Base-by-base conservation (phyloP, 805 yeast species). In the Candida sanyiensis region DNA sequence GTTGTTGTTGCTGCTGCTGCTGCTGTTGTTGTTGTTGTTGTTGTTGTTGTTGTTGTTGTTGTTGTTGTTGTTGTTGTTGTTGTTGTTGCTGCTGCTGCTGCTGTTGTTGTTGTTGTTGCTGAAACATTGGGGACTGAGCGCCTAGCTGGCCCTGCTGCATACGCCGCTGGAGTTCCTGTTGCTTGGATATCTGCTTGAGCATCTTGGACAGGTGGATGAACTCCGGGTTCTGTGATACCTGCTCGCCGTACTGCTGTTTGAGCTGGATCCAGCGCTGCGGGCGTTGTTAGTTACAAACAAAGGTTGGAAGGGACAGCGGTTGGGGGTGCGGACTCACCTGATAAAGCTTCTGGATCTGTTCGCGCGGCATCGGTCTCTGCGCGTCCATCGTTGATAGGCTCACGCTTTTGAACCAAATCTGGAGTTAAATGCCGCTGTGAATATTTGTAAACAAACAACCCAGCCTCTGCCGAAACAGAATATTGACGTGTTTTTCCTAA, bases 211-310 rank as follows among this genome's bases (percentile, higher is more conserved):
- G 60, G 42, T 73, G 75, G 16, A 72, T 65, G 56, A 72, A 78
- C 58, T 80, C 86, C 12, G 77, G 73, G 37, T 74, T 73, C 42
- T 69, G 66, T 11, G 59, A 62, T 12, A 73, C 82, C 40, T 65
- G 70, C 20, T 77, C 82, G n/a, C 80, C 81, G 32, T 33, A 46
- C 49, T 68, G 75, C 37, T 70, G 71, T 37, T 66, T 64, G 42
- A 79, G 63, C 46, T 69, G 71, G 44, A 75, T 75, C 81, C 81
- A 77, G 38, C 84, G 72, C 72, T 67, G 35, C 15, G 19, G 25
- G 11, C 13, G 15, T 9, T 33, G 39, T 37, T 38, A 31, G 16
- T 30, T 10, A 24, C 17, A 15, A 5, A 11, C 13, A 12, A 13
- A n/a, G 24, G 24, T 25, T 15, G 20, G 28, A 27, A 17, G 21